Evolutionary conservation across 805 yeast genomes (phyloP), one percentile per base, ranked within the genome.

Genomic region (Pichia rugopelliculosa): DNA sequence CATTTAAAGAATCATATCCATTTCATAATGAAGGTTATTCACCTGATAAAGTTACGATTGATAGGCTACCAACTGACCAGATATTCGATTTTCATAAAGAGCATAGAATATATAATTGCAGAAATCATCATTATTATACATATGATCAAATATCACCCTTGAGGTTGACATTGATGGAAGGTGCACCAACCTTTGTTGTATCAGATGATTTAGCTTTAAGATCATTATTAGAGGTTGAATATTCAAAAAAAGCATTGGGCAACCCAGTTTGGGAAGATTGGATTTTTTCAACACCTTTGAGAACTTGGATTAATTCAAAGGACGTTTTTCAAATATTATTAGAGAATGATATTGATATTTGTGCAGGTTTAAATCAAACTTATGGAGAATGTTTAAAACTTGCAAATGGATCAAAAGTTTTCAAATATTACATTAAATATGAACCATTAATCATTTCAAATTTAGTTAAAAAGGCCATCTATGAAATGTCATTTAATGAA

Each of bases 131-230:
- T 63, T 79, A 77, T 53, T 69, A 71, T 41, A 56, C 64, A 0
- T 59, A 70, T 44, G 64, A 70, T 0, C 79, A 78, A 49, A 46
- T 83, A 15, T 68, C 76, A 6, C 86, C 87, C 1, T 59, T 84
- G 48, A 58, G 69, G 13, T 56, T 71, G 33, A 70, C 85, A 0
- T 59, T 68, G 45, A 76, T 77, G 54, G 88, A 84, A 57, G 81
- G 82, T 12, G 76, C 77, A n/a, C 71, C 75, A 22, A 76, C 80
- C 3, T 73, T 79, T 51, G 65, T 82, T 15, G 89, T 88, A 15
- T 20, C 44, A 12, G 26, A 39, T 13, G 33, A 24, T 1, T 21
- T 24, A 4, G 23, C 46, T 17, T 10, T 49, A 4, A 39, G 25
- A 23, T 17, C 20, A 6, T 24, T 39, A 4, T 34, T 52, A 22